Percentiles rank a stretch among this genome's conserved stretches.
These are phyloP conservation scores for Crithidia brevicula DNA, from an alignment of 208 protist genomes.

Conservation along the genomic window DNA sequence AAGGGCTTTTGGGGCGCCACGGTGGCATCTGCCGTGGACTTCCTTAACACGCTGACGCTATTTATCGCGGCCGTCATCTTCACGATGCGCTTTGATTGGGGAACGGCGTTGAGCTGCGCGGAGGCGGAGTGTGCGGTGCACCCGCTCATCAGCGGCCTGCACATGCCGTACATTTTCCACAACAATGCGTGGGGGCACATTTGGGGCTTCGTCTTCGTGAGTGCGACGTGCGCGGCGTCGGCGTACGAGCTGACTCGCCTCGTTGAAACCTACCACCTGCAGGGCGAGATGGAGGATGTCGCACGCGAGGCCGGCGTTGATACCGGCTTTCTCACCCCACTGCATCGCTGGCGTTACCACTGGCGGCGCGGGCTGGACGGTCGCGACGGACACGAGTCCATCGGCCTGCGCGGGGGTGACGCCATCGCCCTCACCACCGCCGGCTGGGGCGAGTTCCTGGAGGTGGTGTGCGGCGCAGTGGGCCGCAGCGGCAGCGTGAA, in stretches of 20 bases:
- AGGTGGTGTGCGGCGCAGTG: conserved; percentile 50
- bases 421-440: conserved; percentile 59
- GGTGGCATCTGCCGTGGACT: conserved; percentile 59
- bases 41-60: conserved; percentile 68
- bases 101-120: conserved; percentile 51
- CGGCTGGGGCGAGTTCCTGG: conserved; percentile 71
- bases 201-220: conserved; percentile 48
- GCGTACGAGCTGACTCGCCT: conserved; percentile 66
- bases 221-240: conserved; percentile 38
- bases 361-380: conserved; percentile 37
- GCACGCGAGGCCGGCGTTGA: conserved; percentile 54
- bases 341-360: conserved; percentile 54
- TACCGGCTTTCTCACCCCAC: conserved; percentile 61
- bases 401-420: conserved; percentile 27
- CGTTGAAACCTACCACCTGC: conserved; percentile 50
- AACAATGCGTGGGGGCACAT: conserved; percentile 29
- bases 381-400: conserved; percentile 45
- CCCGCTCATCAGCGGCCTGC: conserved; percentile 41
- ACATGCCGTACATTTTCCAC: conserved; percentile 49
- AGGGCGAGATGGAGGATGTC: conserved; percentile 58
- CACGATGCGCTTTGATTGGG: conserved; percentile 71
- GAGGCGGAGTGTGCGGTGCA: conserved; percentile 54
- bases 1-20: conserved; percentile 74
- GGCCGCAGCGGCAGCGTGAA: conserved; percentile 34
- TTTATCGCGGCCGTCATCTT: conserved; percentile 57